Percentiles rank a stretch among this genome's conserved stretches.
Conservation (phyloP, 768 basidiomycete species). For the Tricholoma sp. region DNA sequence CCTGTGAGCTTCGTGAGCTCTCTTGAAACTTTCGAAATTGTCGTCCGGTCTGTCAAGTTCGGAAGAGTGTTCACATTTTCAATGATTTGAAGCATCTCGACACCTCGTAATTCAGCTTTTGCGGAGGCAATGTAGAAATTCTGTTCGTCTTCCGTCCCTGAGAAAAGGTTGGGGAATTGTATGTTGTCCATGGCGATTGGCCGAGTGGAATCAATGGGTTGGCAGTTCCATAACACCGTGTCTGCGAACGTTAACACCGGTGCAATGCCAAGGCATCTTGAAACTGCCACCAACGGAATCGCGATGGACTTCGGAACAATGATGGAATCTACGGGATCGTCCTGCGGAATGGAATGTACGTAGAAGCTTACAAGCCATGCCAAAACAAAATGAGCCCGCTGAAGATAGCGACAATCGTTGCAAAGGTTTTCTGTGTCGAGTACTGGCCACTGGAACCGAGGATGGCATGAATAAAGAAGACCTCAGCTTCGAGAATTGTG, state of each 20-base stretch:
- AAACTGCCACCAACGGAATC: constrained; percentile 73
- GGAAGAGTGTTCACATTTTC: constrained; percentile 80
- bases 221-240: constrained; percentile 93
- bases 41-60: constrained; percentile 56
- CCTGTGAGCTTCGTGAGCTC: constrained; percentile 65
- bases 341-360: constrained; percentile 67
- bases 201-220: constrained; percentile 46
- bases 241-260: constrained; percentile 95
- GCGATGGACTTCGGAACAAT: constrained; percentile 74
- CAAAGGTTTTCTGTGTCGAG: constrained; percentile 52
- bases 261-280: constrained; percentile 74
- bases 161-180: constrained; percentile 68
- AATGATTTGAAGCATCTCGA: constrained; percentile 82
- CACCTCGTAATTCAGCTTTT: constrained; percentile 78
- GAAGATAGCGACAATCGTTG: constrained; percentile 53
- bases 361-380: constrained; percentile 90
- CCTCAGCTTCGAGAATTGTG: constrained; percentile 4
- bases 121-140: constrained; percentile 88
- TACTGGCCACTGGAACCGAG: constrained; percentile 57
- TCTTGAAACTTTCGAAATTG: constrained; percentile 61
- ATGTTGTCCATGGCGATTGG: constrained; percentile 73
- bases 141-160: constrained; percentile 77
- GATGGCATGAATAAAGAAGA: constrained; percentile 7
- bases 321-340: constrained; percentile 31
- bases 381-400: constrained; percentile 86